These are phyloP conservation scores for Prunus padus DNA, from an alignment of 306 rosid species.

Conservation along the genomic window DNA sequence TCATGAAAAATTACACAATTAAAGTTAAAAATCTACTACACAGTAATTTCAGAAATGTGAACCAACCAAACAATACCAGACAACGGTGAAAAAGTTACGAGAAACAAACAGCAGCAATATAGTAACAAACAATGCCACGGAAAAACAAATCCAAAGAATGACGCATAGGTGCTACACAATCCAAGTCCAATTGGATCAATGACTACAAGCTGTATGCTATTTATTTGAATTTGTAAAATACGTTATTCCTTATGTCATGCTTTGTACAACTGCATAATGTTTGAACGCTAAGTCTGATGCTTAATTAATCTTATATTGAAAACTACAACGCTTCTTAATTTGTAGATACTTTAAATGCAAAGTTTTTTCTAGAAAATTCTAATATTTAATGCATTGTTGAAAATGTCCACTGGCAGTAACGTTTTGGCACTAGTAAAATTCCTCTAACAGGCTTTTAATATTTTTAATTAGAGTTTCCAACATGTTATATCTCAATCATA, in stretches of 20 bases:
- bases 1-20: slow-evolving; percentile 25
- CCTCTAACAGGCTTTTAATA: background rate
- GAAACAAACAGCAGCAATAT: background rate
- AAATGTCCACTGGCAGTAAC: background rate
- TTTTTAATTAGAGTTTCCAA: background rate
- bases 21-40: background rate
- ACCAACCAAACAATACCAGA: background rate
- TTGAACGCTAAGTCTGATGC: background rate
- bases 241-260: background rate
- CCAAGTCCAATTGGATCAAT: background rate
- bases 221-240: background rate
- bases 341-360: background rate
- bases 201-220: background rate
- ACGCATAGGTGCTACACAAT: background rate
- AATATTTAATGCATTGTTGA: background rate
- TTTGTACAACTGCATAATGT: background rate
- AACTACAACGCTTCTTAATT: background rate
- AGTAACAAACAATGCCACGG: background rate
- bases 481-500: background rate
- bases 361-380: background rate
- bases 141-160: background rate
- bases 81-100: background rate
- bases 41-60: background rate
- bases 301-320: background rate
- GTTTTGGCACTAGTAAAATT: background rate